Evolutionary conservation across 2,329 filamentous ascomycete species (phyloP).

Genomic region (Monosporascus cannonballus): DNA sequence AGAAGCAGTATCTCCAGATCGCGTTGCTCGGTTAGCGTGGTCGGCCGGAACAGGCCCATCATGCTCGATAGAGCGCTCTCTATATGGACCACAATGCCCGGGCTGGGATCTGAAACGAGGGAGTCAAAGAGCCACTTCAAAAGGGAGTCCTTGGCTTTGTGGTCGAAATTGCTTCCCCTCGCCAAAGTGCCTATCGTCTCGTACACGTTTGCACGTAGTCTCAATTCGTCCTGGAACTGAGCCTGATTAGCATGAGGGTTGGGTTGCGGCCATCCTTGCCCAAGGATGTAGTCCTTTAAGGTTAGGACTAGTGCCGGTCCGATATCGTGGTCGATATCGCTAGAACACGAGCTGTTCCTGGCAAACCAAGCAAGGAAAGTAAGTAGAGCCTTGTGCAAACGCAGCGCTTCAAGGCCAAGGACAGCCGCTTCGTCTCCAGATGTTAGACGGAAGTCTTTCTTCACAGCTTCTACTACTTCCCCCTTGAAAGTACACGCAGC

Average conservation of each 20-base stretch:
- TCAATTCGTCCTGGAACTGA: constrained; percentile 51
- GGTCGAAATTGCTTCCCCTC: constrained; percentile 53
- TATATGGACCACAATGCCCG: constrained; percentile 76
- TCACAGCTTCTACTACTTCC: constrained; percentile 65
- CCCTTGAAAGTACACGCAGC: constrained; percentile 63
- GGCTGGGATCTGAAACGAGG: constrained; percentile 70
- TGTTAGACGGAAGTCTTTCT: constrained; percentile 50
- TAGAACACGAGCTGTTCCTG: constrained; percentile 55
- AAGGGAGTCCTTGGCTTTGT: constrained; percentile 45
- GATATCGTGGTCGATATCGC: constrained; percentile 55
- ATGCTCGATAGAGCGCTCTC: constrained; percentile 82
- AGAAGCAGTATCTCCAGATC: constrained; percentile 53
- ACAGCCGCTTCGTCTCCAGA: constrained; percentile 28
- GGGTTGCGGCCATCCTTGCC: constrained; percentile 76
- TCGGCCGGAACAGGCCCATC: constrained; percentile 37
- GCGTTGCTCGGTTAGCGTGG: constrained; percentile 21
- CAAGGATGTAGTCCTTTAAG: constrained; percentile 67
- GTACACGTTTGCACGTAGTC: constrained; percentile 74
- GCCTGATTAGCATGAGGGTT: constrained; percentile 35
- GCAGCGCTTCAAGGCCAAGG: constrained; percentile 66
- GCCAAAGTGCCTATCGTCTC: constrained; percentile 84
- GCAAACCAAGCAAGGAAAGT: constrained; percentile 84
- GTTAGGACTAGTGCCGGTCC: constrained; percentile 62
- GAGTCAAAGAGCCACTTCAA: constrained; percentile 79
- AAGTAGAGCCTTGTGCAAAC: constrained; percentile 77